phyloP scores from a whole-genome alignment of 2,329 filamentous ascomycete species.

The Alternaria postmessia region DNA sequence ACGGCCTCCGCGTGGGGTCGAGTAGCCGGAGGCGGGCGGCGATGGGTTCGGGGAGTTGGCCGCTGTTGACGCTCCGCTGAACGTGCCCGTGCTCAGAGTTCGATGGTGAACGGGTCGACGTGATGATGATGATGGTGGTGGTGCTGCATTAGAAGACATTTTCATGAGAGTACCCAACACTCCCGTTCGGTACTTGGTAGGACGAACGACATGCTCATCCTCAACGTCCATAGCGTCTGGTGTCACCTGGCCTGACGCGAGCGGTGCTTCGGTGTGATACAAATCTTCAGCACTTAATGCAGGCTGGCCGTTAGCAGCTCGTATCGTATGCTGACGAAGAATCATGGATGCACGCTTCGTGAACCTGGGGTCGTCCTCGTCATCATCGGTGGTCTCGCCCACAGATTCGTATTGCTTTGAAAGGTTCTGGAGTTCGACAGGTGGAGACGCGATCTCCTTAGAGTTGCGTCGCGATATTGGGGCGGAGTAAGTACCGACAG shows the following conservation, averaged over 20 bases:
- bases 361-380: constrained; percentile 43
- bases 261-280: constrained; percentile 40
- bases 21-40: constrained; percentile 54
- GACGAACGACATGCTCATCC: constrained; percentile 71
- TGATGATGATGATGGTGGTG: constrained; percentile 15
- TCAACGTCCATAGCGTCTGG: constrained; percentile 60
- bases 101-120: constrained; percentile 27
- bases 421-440: constrained; percentile 28
- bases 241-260: constrained; percentile 58
- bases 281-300: constrained; percentile 38
- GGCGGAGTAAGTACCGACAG: constrained; percentile 48
- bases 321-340: constrained; percentile 44
- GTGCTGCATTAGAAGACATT: constrained; percentile 28
- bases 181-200: constrained; percentile 74
- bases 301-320: constrained; percentile 19
- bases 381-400: constrained; percentile 31
- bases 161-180: constrained; percentile 77
- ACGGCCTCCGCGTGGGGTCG: constrained; percentile 48
- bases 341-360: constrained; percentile 54
- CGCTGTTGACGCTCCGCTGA: constrained; percentile 46
- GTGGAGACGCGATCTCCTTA: constrained; percentile 37
- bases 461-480: constrained; percentile 48
- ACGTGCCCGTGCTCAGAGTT: constrained; percentile 36
- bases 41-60: constrained; percentile 50
- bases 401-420: constrained; percentile 28